phyloP scores from a whole-genome alignment of 192 early-diverging fungal genomes.

The Kappamyces sp. region DNA sequence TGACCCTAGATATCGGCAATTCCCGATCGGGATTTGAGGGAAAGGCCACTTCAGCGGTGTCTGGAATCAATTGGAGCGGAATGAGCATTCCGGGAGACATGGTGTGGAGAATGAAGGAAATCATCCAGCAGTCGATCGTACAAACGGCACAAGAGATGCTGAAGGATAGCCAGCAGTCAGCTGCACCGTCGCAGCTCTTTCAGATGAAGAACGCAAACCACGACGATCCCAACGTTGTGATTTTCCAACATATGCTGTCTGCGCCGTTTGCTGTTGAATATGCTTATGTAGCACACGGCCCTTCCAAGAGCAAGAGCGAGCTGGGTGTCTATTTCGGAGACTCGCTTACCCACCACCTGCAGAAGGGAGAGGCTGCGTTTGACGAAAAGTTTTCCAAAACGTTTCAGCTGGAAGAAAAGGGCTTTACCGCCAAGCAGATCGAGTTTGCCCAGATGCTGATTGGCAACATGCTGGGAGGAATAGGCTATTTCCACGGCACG shows the following conservation, averaged over 20 bases:
- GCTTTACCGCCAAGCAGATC: slow-evolving; percentile 52
- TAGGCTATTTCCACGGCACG: slow-evolving; percentile 83
- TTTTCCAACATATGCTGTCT: slow-evolving; percentile 59
- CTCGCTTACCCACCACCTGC: slow-evolving; percentile 33
- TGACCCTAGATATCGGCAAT: too few species aligned
- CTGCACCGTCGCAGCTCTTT: slow-evolving; percentile 9
- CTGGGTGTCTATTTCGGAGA: slow-evolving; percentile 14
- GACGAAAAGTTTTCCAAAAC: slow-evolving; percentile 67
- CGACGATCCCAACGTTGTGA: slow-evolving; percentile 40
- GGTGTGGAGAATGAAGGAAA: slow-evolving; percentile 57
- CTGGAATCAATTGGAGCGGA: too few species aligned
- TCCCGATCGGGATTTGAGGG: too few species aligned
- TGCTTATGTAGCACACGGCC: neutral
- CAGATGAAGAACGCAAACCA: slow-evolving; percentile 9
- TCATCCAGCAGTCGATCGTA: slow-evolving; percentile 23
- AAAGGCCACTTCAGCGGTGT: too few species aligned
- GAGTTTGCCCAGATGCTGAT: slow-evolving; percentile 68
- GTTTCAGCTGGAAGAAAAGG: slow-evolving; percentile 62
- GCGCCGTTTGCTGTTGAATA: slow-evolving; percentile 46
- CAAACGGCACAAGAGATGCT: slow-evolving; percentile 18
- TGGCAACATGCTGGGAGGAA: slow-evolving; percentile 82
- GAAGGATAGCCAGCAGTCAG: slow-evolving; percentile 1
- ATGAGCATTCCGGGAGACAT: slow-evolving; percentile 15
- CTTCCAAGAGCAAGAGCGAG: neutral
- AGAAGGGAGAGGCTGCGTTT: slow-evolving; percentile 37